phyloP scores from a whole-genome alignment of 768 basidiomycete genomes.

The Trametes cinnabarina region DNA sequence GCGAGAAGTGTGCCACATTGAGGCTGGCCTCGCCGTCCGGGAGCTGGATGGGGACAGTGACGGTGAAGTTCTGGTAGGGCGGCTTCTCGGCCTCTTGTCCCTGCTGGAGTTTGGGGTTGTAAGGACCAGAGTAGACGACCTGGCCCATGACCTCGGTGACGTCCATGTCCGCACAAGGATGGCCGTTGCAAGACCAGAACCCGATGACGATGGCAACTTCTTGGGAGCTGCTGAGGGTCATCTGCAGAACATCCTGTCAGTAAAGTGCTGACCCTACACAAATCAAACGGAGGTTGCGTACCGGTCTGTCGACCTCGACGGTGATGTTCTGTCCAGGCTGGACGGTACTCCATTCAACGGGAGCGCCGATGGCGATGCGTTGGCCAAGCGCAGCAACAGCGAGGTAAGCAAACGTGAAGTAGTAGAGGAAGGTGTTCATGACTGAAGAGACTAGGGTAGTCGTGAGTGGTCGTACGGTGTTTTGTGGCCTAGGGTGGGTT shows the following conservation, averaged over 20 bases:
- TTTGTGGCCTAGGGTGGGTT: neutral
- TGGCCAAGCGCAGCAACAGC: conserved; percentile 29
- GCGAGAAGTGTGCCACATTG: conserved; percentile 22
- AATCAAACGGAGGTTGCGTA: conserved; percentile 20
- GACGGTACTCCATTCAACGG: conserved; percentile 24
- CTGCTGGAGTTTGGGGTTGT: conserved; percentile 24
- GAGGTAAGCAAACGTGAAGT: conserved; percentile 24
- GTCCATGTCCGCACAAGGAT: conserved; percentile 22
- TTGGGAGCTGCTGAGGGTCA: conserved; percentile 30
- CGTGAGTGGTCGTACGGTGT: neutral
- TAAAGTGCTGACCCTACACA: neutral
- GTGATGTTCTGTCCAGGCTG: conserved; percentile 30
- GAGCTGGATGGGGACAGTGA: conserved; percentile 22
- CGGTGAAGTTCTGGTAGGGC: conserved; percentile 31
- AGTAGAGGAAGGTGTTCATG: conserved; percentile 5
- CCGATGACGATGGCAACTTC: conserved; percentile 38
- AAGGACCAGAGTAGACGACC: conserved; percentile 32
- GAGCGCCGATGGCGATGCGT: conserved; percentile 32
- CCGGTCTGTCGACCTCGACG: conserved; percentile 36
- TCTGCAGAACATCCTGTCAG: conserved; percentile 14
- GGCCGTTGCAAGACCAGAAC: conserved; percentile 25
- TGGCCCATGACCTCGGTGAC: conserved; percentile 26
- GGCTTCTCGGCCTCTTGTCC: conserved; percentile 11
- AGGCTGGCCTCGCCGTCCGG: conserved; percentile 16
- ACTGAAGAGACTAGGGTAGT: neutral